Evolutionary conservation across 2,329 filamentous ascomycete species (phyloP).

Genomic region (Falciphora oryzae): DNA sequence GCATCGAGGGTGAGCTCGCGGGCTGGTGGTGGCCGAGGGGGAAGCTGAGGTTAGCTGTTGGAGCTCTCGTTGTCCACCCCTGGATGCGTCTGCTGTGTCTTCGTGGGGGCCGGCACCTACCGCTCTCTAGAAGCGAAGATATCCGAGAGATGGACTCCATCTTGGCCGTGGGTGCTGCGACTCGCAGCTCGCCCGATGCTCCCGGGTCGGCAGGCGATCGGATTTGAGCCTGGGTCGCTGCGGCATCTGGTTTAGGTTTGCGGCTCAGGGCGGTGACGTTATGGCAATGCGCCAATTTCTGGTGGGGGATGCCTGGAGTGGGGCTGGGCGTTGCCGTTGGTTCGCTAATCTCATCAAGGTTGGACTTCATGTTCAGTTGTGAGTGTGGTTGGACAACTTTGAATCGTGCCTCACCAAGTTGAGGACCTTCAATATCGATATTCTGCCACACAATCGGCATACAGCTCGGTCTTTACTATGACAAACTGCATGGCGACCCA

Average conservation of each 20-base stretch:
- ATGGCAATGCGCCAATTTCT: background rate
- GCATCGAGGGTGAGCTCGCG: constrained; percentile 97
- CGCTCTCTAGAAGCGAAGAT: constrained; percentile 89
- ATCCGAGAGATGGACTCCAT: constrained; percentile 98
- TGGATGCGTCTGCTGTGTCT: constrained; percentile 1
- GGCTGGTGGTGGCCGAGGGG: constrained; percentile 44
- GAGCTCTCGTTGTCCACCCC: no score
- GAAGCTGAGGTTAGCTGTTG: no score
- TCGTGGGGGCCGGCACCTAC: constrained; percentile 42
- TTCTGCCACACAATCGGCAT: no score
- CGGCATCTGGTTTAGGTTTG: background rate
- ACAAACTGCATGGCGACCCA: no score
- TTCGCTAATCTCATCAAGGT: no score
- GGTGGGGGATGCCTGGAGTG: no score
- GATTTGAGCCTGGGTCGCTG: background rate
- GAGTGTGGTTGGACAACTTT: no score
- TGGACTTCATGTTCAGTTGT: no score
- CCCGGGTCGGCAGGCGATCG: background rate
- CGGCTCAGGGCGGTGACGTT: constrained; percentile 6
- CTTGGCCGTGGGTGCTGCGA: background rate
- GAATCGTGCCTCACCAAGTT: no score
- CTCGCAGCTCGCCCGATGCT: background rate
- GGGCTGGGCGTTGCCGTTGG: no score
- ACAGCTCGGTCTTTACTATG: no score
- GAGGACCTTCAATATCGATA: no score